These are phyloP conservation scores for Calvatia gigantea DNA, from an alignment of 768 basidiomycete genomes.

Conservation along the genomic window DNA sequence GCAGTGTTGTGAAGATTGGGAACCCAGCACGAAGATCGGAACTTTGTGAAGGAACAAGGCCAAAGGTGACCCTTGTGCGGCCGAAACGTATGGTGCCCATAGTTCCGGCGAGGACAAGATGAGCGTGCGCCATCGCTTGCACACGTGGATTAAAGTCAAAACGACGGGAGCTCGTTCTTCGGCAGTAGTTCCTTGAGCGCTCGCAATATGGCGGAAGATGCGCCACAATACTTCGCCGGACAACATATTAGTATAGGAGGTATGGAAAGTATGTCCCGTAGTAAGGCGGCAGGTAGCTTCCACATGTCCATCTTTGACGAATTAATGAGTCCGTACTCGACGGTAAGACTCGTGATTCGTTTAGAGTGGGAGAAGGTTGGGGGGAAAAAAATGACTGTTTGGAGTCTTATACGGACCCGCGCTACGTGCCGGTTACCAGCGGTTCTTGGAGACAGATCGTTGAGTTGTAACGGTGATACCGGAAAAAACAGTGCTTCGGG, in stretches of 20 bases:
- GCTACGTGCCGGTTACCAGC: too few relatives aligned
- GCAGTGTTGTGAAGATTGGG: too few relatives aligned
- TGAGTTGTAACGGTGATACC: too few relatives aligned
- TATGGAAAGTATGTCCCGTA: not conserved
- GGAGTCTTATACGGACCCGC: too few relatives aligned
- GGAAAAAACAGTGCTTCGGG: too few relatives aligned
- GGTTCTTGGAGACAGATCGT: too few relatives aligned
- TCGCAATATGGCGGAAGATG: not conserved
- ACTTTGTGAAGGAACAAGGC: not conserved
- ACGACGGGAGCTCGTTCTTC: not conserved
- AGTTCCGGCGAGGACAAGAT: not conserved
- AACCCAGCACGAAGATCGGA: too few relatives aligned
- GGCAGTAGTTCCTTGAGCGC: not conserved
- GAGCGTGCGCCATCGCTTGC: not conserved
- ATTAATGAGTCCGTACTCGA: too few relatives aligned
- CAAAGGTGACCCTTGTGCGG: not conserved
- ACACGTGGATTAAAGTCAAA: not conserved
- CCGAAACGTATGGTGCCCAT: not conserved
- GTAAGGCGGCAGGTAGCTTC: not conserved
- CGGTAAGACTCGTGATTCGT: too few relatives aligned
- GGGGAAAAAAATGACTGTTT: too few relatives aligned
- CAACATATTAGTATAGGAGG: not conserved
- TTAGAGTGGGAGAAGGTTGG: too few relatives aligned
- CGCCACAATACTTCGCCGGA: not conserved
- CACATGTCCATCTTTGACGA: not conserved